phyloP scores from a whole-genome alignment of 208 protist genomes.

The Crithidia mellificae region DNA sequence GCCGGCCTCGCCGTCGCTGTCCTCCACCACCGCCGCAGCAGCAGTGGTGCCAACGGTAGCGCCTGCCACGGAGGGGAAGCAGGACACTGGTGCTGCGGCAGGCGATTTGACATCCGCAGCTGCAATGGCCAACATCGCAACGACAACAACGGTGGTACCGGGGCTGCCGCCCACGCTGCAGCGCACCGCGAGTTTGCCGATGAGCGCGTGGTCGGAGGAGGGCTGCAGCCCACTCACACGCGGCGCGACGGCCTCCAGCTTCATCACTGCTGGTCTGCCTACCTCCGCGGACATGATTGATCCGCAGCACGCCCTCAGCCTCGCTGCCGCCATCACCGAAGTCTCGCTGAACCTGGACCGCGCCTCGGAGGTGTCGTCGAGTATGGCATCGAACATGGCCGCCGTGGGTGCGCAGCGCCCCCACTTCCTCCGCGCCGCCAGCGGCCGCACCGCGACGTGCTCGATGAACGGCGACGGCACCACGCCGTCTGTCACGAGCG shows the following conservation, averaged over 20 bases:
- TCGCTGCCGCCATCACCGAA: slow-evolving; percentile 54
- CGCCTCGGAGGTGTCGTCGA: slow-evolving; percentile 12
- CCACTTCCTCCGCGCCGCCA: slow-evolving; percentile 14
- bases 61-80: no score
- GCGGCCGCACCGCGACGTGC: neutral
- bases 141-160: neutral
- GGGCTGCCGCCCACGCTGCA: neutral
- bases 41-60: no score
- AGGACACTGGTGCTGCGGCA: slow-evolving; percentile 1
- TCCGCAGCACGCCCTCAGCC: slow-evolving; percentile 27
- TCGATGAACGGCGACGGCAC: slow-evolving; percentile 12
- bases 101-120: neutral
- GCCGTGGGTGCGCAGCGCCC: slow-evolving; percentile 3
- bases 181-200: neutral
- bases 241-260: slow-evolving; percentile 2
- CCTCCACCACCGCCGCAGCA: neutral
- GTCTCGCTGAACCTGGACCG: slow-evolving; percentile 21
- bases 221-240: slow-evolving; percentile 1
- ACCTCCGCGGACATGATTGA: slow-evolving; percentile 12
- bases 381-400: neutral
- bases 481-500: slow-evolving; percentile 6
- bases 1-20: neutral
- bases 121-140: no score
- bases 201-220: slow-evolving; percentile 1
- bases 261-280: slow-evolving; percentile 7